Conservation (phyloP, 441 rosid species). For the Pelargonium australe region DNA sequence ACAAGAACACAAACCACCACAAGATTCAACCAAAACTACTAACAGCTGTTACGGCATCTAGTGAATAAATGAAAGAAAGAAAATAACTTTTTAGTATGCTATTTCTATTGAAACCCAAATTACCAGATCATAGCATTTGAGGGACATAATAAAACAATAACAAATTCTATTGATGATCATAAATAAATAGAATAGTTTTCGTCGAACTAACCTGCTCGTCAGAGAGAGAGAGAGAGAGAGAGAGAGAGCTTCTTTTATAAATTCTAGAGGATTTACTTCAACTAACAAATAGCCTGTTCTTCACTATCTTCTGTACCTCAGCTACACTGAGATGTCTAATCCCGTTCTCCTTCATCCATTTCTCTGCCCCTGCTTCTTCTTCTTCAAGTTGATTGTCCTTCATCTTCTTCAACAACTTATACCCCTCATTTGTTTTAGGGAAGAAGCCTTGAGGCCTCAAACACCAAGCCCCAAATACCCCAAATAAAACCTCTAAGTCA, state of each 20-base stretch:
- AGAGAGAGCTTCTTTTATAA: background rate
- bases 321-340: constrained; percentile 45
- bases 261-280: constrained; percentile 13
- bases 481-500: constrained; percentile 62
- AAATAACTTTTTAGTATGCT: no score
- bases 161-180: no score
- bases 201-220: no score
- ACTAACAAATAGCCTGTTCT: constrained; percentile 42
- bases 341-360: constrained; percentile 54
- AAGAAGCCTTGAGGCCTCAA: constrained; percentile 79
- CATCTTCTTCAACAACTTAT: constrained; percentile 52
- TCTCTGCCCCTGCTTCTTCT: constrained; percentile 29
- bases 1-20: no score
- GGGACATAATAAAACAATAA: no score
- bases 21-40: no score
- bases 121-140: no score
- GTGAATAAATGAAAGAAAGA: no score
- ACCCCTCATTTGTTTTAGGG: constrained; percentile 51
- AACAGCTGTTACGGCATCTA: no score
- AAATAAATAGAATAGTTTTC: no score
- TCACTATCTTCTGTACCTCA: constrained; percentile 55
- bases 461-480: constrained; percentile 74
- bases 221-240: no score
- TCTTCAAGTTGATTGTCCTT: constrained; percentile 47
- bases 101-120: no score